Evolutionary conservation across 116 monocot species (phyloP).

Genomic region (Posidonia oceanica): DNA sequence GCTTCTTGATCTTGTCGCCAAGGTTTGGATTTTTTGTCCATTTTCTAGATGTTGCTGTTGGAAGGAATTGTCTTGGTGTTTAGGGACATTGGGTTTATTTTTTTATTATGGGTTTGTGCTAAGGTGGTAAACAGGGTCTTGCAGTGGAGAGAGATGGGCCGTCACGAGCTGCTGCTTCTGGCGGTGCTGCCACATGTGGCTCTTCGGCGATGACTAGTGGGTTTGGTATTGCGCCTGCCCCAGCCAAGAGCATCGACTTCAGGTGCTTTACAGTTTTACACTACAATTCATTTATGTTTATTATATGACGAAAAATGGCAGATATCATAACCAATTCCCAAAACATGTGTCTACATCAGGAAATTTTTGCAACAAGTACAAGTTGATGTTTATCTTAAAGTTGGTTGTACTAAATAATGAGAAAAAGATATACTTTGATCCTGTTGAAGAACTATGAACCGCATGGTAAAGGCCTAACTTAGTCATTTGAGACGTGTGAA

Average conservation of each 20-base stretch:
- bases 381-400: no score
- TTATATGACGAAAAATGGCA: no score
- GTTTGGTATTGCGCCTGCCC: slow-evolving; percentile 6
- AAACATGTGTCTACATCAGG: no score
- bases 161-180: slow-evolving; percentile 17
- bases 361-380: no score
- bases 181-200: neutral
- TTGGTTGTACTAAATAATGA: no score
- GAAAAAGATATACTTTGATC: no score
- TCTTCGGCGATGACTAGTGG: neutral
- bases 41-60: no score
- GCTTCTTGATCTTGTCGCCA: slow-evolving; percentile 77
- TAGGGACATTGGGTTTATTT: neutral
- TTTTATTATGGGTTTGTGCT: neutral
- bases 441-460: no score
- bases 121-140: slow-evolving; percentile 57
- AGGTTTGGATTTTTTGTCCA: slow-evolving; percentile 34
- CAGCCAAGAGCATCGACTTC: slow-evolving; percentile 49
- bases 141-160: slow-evolving; percentile 58
- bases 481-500: no score
- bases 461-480: no score
- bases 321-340: no score
- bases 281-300: neutral
- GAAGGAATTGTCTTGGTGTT: neutral
- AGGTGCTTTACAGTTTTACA: slow-evolving; percentile 27